Evolutionary conservation across 1,139 yeast species (phyloP), one percentile per base, ranked within the genome.

Genomic region (Suhomyces taliae): DNA sequence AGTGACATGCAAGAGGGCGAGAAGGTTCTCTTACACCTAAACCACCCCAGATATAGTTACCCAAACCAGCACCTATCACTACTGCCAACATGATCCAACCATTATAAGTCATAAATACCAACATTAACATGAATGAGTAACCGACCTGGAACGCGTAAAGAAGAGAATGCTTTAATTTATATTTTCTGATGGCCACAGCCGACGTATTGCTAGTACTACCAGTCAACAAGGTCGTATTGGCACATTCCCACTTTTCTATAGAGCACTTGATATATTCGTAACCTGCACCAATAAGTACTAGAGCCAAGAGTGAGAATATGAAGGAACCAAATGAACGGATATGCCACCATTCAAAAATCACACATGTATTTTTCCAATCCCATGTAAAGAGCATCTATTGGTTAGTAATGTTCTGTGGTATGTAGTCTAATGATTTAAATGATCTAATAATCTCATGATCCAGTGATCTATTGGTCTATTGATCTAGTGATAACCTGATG

Each of bases 51-150:
- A 80, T 38, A 57, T 76, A 81, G 57, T 83, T 76, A 1, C 95
- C 95, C 27, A 82, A 37, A 14, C 73, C 75, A 1, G 93, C 93
- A 1, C 95, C 95, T 4, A 76, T 53, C 0, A 81, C 83, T 27
- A 86, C 87, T 2, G 91, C 83, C 12, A 82, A 46, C 93, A 87
- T 87, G 43, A 83, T 76, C 90, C 90, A 87, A 6, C 93, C 90
- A 61, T 87, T 87, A 62, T 85, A 87, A 4, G 91, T 86, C 95
- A 87, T 87, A 58, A 87, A 87, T 1, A 87, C 80, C 57, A 86
- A 75, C 95, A 87, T 87, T 55, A 87, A 67, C 73, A 85, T 70
- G 58, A 87, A 86, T 2, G 95, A 85, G 61, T 84, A 87, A 6
- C 87, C 87, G 11, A 88, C 91, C 60, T 86, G 91, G 12, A 81